Base-by-base conservation (phyloP, 768 basidiomycete species). In the Clitopilus passeckerianus region DNA sequence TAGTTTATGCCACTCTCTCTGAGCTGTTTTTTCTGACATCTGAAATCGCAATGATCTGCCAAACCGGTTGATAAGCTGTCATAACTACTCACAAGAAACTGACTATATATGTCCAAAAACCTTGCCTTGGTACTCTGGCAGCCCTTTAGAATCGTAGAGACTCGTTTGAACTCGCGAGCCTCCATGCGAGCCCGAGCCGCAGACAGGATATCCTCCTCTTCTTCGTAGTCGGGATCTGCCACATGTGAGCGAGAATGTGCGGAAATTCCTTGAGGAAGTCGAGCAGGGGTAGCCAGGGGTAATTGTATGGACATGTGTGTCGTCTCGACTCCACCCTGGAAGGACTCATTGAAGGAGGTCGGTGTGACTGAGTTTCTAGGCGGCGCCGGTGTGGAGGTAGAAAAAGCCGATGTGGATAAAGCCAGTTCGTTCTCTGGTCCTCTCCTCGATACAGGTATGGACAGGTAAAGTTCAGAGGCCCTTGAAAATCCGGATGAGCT, bases 1-100 rank as follows among this genome's bases (percentile, higher is more conserved):
- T 64, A 88, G 77, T 73, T 86, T 87, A 75, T 93, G 91, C 91
- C 92, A 94, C 59, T 90, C 86, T 65, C 90, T 81, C 65, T 90
- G 81, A 0, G 91, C 86, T 64, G 84, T 85, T 67, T 89, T 89
- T 75, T 98, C 95, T 59, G 86, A 85, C 12, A 88, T 87, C 95
- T 96, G 66, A 57, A 65, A 24, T 16, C 53, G 27, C 18, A 57
- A 23, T 43, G 34, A 53, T 20, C 57, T 54, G 54, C 61, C 35
- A 57, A 57, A 37, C 46, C 10, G 5, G 12, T 18, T 10, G 22
- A 57, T 57, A 61, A 15, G 46, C 59, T 54, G 56, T n/a, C 16
- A 34, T 18, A 22, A 80, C 22, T 7, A 24, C 89, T 78, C 70
- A 97, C 97, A 71, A 99, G 77, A 70, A 89, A 98, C 62, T 83